phyloP scores from a whole-genome alignment of 225 moss, liverwort and hornwort species.

The Climacium dendroides region DNA sequence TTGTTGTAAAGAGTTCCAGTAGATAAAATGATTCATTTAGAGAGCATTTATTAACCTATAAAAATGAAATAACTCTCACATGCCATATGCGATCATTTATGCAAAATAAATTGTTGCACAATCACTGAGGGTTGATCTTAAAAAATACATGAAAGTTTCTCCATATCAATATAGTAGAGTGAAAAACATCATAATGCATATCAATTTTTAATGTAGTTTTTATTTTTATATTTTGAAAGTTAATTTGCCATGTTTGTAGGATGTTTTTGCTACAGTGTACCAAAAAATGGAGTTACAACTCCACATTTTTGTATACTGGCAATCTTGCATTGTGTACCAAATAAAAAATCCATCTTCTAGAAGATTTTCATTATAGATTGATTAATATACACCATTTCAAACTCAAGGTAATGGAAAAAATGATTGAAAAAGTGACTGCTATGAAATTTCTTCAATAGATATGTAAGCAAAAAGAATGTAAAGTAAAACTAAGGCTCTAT shows the following conservation, averaged over 20 bases:
- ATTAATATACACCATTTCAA: not conserved
- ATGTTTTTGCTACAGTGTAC: not conserved
- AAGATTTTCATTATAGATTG: not conserved
- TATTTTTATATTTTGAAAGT: not conserved
- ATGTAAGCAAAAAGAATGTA: not conserved
- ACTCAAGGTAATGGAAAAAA: too few species aligned
- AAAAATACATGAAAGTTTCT: not conserved
- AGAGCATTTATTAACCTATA: not conserved
- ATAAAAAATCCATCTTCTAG: fast-evolving
- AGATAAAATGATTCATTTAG: not conserved
- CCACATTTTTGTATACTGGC: not conserved
- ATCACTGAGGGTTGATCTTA: not conserved
- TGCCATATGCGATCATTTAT: fast-evolving
- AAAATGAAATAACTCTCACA: not conserved
- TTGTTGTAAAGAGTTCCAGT: not conserved
- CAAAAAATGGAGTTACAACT: not conserved
- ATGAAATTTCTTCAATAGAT: not conserved
- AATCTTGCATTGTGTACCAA: not conserved
- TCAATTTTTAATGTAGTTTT: not conserved
- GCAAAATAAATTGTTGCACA: not conserved
- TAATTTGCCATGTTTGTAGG: fast-evolving
- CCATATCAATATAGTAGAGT: not conserved
- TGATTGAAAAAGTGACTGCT: not conserved
- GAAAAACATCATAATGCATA: not conserved
- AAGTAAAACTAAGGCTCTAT: not conserved